Base-by-base conservation (phyloP, 2,329 filamentous ascomycete genomes). In the Monilinia fructicola region DNA sequence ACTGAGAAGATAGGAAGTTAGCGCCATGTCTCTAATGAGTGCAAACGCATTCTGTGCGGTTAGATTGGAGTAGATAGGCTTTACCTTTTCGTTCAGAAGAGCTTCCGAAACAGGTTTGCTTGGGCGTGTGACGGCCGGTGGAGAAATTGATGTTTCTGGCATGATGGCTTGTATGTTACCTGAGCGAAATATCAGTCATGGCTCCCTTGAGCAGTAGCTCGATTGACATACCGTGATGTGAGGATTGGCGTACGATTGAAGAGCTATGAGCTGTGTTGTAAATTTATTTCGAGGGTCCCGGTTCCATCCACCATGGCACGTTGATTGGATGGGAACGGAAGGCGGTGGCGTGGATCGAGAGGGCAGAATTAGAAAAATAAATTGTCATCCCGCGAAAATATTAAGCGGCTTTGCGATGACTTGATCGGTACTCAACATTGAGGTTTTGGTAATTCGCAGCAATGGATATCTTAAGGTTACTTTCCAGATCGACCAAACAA, bases 31-130 rank as follows among this genome's bases (percentile, higher is more conserved):
- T 65, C 50, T 50, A 23, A 21, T 18, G 38, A 42, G 4, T 23
- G 9, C 46, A 56, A n/a, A 21, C 26, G 44, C 4, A 7, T 6
- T 18, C 10, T 1, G 1, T 26, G 44, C n/a, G 31, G 31, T 26
- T 14, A n/a, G 16, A 65, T 31, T 48, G 38, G 40, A 58, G 38
- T 42, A 62, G 1, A 31, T 46, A 60, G 3, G 44, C 65, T 64
- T 64, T 70, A 97, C 95, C 93, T 99, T 99, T 83, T 99, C 95
- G 81, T 98, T 98, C 78, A 99, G 87, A 76, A 99, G 88, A 77
- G 94, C 92, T 85, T 99, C 95, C 85, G 94, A 98, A 82, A 97
- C 90, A 71, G 95, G 94, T 80, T 86, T 85, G 77, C 81, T 86
- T 70, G 87, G 82, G 74, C 92, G 87, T 79, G 90, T 85, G 78